Base-by-base conservation (phyloP, 345 rosid genomes). In the Gossypium rotundifolium region DNA sequence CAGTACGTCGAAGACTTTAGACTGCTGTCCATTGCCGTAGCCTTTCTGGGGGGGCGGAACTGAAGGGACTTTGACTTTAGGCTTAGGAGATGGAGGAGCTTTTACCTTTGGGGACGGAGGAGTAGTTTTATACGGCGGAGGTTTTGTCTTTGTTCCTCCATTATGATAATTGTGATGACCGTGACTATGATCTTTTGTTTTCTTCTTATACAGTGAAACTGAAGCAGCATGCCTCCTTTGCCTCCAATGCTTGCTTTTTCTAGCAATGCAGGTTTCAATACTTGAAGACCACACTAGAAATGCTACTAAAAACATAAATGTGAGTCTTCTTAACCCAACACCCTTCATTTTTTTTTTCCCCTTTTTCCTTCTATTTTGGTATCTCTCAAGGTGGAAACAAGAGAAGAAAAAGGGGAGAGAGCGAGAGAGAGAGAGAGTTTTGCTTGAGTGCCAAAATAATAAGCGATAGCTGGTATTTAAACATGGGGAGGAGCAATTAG, bases 191-290 rank as follows among this genome's bases (percentile, higher is more conserved):
- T 66, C 75, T 44, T 84, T 87, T 12, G 81, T 81, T 79, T 86
- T 94, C 88, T 89, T 59, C 40, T 60, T 92, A 84, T 67, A 87
- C 33, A 58, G 74, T 76, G 87, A 70, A 70, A 17, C 79, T 72
- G 93, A 83, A 70, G 85, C 78, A 14, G 65, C 33, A 40, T 75
- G 52, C 64, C 93, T 81, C 78, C 82, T 72, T 2, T 80, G 89
- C 86, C 92, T 89, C 98, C 92, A 87, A 58, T 92, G 94, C 83
- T 76, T 87, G 60, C 95, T 93, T 84, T 86, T 90, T 82, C 96
- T 85, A 2, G 94, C 96, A 86, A 78, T 90, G 93, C 93, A 90
- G n/a, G 83, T 78, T 51, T 86, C 90, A 49, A 90, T 72, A 75
- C 82, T 87, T 54, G 84, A 82, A 78, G 83, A 86, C 97, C 91